phyloP scores from a whole-genome alignment of 78 protist species.

The Speleostelium caveatum region DNA sequence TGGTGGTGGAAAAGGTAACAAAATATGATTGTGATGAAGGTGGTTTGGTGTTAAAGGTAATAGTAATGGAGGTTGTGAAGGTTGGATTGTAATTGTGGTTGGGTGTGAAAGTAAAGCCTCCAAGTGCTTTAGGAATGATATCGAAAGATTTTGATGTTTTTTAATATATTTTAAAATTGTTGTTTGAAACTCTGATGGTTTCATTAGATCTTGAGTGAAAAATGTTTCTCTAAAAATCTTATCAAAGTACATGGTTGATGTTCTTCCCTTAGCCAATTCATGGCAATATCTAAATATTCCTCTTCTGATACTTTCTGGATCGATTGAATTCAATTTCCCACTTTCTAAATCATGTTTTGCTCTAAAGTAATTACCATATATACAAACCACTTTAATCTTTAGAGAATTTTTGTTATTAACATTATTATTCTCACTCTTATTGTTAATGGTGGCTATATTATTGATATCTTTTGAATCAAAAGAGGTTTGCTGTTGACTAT shows the following conservation, averaged over 20 bases:
- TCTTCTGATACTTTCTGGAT: slow-evolving; percentile 64
- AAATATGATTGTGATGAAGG: neutral
- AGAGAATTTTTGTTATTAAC: neutral
- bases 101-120: slow-evolving; percentile 37
- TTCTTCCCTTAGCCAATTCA: slow-evolving; percentile 78
- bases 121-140: slow-evolving; percentile 23
- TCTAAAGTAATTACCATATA: slow-evolving; percentile 59
- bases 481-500: neutral
- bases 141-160: slow-evolving; percentile 29
- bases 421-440: neutral
- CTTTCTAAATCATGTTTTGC: slow-evolving; percentile 54
- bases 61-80: neutral
- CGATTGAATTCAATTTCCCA: slow-evolving; percentile 7
- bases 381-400: slow-evolving; percentile 37
- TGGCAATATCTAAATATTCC: slow-evolving; percentile 82
- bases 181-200: slow-evolving; percentile 57
- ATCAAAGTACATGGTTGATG: slow-evolving; percentile 28
- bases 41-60: neutral
- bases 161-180: slow-evolving; percentile 49
- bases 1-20: neutral
- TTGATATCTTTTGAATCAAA: neutral
- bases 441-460: neutral
- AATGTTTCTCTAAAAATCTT: slow-evolving; percentile 49
- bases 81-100: neutral
- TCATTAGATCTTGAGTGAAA: slow-evolving; percentile 60